Evolutionary conservation across 106 monocot genomes (phyloP), one percentile per base, ranked within the genome.

Genomic region (Phalaenopsis aphrodite): DNA sequence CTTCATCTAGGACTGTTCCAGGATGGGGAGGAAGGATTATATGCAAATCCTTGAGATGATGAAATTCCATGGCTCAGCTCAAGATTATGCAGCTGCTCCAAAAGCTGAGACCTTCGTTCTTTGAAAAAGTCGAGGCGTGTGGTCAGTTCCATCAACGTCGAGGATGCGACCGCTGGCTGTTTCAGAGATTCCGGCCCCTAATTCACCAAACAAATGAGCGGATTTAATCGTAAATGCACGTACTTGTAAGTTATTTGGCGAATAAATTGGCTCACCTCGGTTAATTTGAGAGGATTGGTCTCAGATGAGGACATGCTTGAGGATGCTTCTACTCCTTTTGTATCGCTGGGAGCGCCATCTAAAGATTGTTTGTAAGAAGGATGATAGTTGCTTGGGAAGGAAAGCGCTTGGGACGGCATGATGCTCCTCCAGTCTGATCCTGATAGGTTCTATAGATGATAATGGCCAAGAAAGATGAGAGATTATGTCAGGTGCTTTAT

Each of bases 101-200:
- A 94, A 17, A 99, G 89, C 80, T 99, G 98, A 3, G 98, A 93
- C 77, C 98, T 86, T 52, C 98, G 82, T 56, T 94, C 92, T 74
- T 93, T 99, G 81, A 99, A 99, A 83, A 95, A 99, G 82, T 95
- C 98, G n/a, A 99, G 98, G 0, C 98, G 90, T 3, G 98, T 87
- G 17, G 98, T 94, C 37, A 99, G 85, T 52, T 99, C 94, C 68
- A 99, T 86, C 79, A 99, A 83, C 45, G 98, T 92, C 16, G 94
- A 91, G 52, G 98, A 94, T 19, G 94, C 82, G 56, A 91, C 79
- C 2, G 69, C 75, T 21, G 88, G 89, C 23, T 85, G 89, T 83
- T 85, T 89, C 48, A 78, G 83, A 77, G 77, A 85, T 43, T 92
- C 92, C 43, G 83, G 16, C 1, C 84, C 92, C 92, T 92, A 77